phyloP scores from a whole-genome alignment of 1,284 basidiomycete species.

The Trichosporon faecale region DNA sequence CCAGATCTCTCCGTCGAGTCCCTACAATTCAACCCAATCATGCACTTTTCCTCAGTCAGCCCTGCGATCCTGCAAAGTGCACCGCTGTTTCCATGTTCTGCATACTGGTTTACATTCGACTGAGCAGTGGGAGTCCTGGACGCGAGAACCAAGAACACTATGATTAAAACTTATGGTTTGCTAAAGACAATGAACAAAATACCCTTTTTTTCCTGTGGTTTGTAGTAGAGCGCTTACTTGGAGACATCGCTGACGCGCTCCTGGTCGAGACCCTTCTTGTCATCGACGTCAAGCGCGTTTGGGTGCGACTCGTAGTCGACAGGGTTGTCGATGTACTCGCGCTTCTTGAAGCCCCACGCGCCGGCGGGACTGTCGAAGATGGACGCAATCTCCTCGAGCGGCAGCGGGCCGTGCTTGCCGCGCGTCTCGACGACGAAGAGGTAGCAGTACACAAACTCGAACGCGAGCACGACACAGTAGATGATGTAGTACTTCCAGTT shows the following conservation, averaged over 20 bases:
- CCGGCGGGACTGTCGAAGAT: constrained; percentile 29
- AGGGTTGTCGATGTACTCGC: background rate
- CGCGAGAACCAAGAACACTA: background rate
- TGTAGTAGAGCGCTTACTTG: background rate
- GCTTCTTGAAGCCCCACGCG: constrained; percentile 24
- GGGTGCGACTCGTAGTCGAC: constrained; percentile 11
- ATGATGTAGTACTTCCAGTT: constrained; percentile 45
- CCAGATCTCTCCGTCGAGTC: background rate
- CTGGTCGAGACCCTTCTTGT: constrained; percentile 11
- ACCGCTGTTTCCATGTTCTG: background rate
- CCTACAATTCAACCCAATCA: background rate
- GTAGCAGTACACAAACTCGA: constrained; percentile 50
- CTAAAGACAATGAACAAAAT: constrained; percentile 1
- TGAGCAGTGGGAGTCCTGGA: background rate
- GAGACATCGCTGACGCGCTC: constrained; percentile 5
- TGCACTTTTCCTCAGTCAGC: background rate
- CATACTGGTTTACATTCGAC: background rate
- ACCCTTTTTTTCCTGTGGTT: background rate
- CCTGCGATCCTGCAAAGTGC: no score
- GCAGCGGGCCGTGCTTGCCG: constrained; percentile 27
- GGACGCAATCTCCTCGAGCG: constrained; percentile 47
- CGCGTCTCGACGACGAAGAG: constrained; percentile 48
- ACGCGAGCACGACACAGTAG: constrained; percentile 38
- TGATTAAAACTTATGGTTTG: background rate
- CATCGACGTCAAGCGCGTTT: background rate